These are phyloP conservation scores for Argentina anserina DNA, from an alignment of 306 rosid species.

Conservation along the genomic window DNA sequence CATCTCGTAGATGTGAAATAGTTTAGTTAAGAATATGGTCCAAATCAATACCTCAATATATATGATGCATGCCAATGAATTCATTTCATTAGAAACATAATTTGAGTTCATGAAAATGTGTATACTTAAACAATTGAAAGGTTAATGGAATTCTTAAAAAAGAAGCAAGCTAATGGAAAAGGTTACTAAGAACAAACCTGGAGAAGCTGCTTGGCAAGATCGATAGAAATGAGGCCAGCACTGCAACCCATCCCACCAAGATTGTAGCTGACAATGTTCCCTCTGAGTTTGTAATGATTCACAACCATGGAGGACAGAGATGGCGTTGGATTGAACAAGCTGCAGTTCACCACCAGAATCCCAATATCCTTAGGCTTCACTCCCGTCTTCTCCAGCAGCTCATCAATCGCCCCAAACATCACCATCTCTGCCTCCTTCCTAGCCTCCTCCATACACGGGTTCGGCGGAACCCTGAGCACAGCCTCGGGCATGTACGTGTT, in stretches of 20 bases:
- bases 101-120: not conserved
- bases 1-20: not conserved
- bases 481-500: slow-evolving; percentile 72
- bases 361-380: slow-evolving; percentile 91
- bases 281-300: slow-evolving; percentile 75
- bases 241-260: slow-evolving; percentile 99
- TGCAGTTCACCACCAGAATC: slow-evolving; percentile 78
- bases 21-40: not conserved
- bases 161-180: no score
- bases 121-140: not conserved
- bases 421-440: slow-evolving; percentile 86
- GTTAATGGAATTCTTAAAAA: no score
- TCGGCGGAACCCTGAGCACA: slow-evolving; percentile 58
- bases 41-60: not conserved
- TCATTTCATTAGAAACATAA: no score
- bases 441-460: slow-evolving; percentile 79
- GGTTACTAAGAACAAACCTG: slow-evolving; percentile 39
- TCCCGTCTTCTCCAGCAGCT: slow-evolving; percentile 65
- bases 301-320: slow-evolving; percentile 88
- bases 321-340: slow-evolving; percentile 91
- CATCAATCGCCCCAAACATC: slow-evolving; percentile 90
- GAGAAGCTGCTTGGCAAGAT: slow-evolving; percentile 84
- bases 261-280: slow-evolving; percentile 65
- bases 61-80: not conserved
- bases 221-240: slow-evolving; percentile 89